A percentile compares a stretch with the other conserved stretches of the same genome.
Conservation (phyloP, 768 basidiomycete species). For the Hericium coralloides region DNA sequence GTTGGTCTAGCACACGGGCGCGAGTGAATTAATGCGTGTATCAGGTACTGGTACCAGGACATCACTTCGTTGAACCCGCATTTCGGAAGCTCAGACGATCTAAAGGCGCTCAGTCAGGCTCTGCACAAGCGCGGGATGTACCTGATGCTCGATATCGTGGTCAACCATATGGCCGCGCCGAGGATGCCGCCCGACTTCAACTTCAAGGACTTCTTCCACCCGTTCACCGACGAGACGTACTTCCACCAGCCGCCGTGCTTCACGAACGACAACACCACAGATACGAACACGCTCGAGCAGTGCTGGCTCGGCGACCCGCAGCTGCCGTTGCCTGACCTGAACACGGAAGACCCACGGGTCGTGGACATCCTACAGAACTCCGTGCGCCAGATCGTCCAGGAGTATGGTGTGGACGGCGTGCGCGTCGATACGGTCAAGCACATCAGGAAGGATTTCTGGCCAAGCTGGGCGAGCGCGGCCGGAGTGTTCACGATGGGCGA, state of each 20-base stretch:
- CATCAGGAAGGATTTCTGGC: conserved; percentile 47
- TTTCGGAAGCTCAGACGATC: conserved; percentile 44
- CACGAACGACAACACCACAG: conserved; percentile 31
- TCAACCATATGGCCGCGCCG: conserved; percentile 48
- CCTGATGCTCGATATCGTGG: conserved; percentile 55
- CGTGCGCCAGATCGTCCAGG: conserved; percentile 36
- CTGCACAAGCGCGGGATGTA: conserved; percentile 46
- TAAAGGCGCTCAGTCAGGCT: conserved; percentile 36
- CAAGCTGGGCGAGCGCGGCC: conserved; percentile 35
- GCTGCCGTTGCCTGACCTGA: conserved; percentile 47
- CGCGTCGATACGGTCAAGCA: conserved; percentile 56
- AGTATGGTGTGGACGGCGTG: conserved; percentile 44
- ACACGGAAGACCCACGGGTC: conserved; percentile 44
- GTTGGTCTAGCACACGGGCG: background rate
- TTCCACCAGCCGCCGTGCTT: conserved; percentile 30
- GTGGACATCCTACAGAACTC: conserved; percentile 35
- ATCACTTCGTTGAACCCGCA: conserved; percentile 39
- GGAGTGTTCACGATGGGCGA: conserved; percentile 50
- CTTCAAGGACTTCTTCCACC: conserved; percentile 17
- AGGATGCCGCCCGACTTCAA: conserved; percentile 13
- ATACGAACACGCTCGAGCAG: conserved; percentile 39
- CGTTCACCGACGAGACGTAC: conserved; percentile 27
- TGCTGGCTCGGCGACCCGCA: conserved; percentile 52
- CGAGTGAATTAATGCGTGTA: background rate
- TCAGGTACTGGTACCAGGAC: conserved; percentile 44